Evolutionary conservation across 805 yeast genomes (phyloP).

Genomic region (Wickerhamiella parazyma): DNA sequence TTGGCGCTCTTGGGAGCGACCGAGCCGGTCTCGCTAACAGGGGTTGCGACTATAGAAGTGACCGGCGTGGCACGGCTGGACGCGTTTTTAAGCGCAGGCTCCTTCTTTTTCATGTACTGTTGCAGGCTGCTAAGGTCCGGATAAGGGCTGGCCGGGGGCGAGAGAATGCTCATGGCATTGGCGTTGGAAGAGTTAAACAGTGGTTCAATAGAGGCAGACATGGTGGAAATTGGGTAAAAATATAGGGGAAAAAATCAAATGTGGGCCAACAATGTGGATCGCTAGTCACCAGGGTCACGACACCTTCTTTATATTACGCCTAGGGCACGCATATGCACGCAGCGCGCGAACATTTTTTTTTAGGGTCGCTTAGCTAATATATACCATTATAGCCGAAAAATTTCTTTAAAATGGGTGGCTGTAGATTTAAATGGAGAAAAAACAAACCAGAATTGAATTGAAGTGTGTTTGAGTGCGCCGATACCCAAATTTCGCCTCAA

Average conservation of each 20-base stretch:
- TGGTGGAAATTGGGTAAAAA: not conserved
- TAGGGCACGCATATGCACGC: not conserved
- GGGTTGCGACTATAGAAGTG: not conserved
- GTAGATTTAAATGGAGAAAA: too few species aligned
- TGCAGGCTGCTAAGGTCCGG: slow-evolving; percentile 7
- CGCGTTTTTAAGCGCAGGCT: not conserved
- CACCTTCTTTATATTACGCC: slow-evolving; percentile 6
- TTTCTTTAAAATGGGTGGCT: too few species aligned
- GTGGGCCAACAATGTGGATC: not conserved
- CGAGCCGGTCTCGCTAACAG: slow-evolving; percentile 2
- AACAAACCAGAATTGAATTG: not conserved
- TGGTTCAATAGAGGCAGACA: not conserved
- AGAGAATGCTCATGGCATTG: slow-evolving; percentile 3
- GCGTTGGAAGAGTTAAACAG: not conserved
- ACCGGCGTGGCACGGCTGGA: not conserved
- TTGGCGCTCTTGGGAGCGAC: slow-evolving; percentile 7
- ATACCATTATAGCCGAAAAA: not conserved
- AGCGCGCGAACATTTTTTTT: not conserved
- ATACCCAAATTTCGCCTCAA: not conserved
- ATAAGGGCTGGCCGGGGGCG: slow-evolving; percentile 8
- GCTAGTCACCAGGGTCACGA: slow-evolving; percentile 1
- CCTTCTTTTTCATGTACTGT: slow-evolving; percentile 3
- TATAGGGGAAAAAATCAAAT: not conserved
- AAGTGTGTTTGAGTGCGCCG: too few species aligned
- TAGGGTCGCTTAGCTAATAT: not conserved